Conservation (phyloP, 2,329 filamentous ascomycete genomes). For the Emergomyces orientalis region DNA sequence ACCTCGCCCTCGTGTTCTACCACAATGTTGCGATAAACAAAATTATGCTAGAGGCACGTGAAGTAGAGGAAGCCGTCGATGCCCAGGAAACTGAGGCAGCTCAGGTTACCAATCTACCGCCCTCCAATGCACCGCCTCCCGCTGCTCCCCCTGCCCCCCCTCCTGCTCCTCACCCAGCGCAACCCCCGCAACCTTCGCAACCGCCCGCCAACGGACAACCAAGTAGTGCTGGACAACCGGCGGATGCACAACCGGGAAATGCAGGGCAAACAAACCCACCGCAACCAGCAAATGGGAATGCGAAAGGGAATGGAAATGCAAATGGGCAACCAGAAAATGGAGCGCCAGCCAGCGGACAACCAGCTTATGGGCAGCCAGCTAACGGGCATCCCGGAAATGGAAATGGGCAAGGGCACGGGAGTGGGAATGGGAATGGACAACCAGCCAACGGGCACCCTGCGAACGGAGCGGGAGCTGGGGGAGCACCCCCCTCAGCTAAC, state of each 20-base stretch:
- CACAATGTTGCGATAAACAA: constrained; percentile 12
- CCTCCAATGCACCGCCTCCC: neutral
- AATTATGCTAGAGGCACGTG: constrained; percentile 16
- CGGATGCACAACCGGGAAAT: neutral
- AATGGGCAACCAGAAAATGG: neutral
- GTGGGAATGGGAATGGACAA: neutral
- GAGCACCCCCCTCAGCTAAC: neutral
- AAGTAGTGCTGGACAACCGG: neutral
- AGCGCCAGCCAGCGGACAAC: neutral
- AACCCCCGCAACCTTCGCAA: neutral
- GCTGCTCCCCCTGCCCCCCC: neutral
- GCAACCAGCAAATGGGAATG: neutral
- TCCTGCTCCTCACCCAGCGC: neutral
- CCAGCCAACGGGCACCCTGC: neutral
- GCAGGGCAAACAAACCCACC: neutral
- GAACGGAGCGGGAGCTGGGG: neutral
- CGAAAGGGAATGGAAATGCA: no score
- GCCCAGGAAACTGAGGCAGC: neutral
- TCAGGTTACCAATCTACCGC: neutral
- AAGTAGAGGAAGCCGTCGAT: constrained; percentile 15
- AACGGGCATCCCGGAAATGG: neutral
- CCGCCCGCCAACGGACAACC: neutral
- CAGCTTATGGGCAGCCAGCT: neutral
- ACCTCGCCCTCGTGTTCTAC: constrained; percentile 10
- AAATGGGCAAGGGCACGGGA: neutral